Conservation (phyloP, 2,329 filamentous ascomycete species). For the Phoma herbarum region DNA sequence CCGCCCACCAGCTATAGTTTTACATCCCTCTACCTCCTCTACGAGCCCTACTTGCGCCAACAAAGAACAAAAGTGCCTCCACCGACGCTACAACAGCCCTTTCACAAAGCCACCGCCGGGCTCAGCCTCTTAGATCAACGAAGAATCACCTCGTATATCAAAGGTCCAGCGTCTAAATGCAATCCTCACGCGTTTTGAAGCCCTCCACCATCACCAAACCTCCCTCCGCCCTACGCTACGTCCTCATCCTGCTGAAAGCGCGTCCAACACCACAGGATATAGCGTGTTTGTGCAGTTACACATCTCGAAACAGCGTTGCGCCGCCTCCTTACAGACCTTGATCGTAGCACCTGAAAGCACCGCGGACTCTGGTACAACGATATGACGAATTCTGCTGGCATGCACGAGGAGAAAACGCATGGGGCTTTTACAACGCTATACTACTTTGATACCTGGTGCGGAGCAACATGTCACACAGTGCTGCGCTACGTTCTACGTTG, state of each 20-base stretch:
- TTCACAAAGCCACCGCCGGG: not conserved
- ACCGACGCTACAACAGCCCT: not conserved
- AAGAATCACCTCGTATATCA: not conserved
- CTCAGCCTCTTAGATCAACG: not conserved
- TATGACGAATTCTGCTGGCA: not conserved
- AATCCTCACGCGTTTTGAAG: not conserved
- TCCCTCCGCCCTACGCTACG: slow-evolving; percentile 39
- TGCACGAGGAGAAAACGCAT: not conserved
- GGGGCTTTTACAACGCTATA: not conserved
- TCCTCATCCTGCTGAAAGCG: slow-evolving; percentile 42
- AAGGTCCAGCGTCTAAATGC: not conserved
- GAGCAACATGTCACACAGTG: not conserved
- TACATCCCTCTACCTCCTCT: not conserved
- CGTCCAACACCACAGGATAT: slow-evolving; percentile 27
- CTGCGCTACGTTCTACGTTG: slow-evolving; percentile 7
- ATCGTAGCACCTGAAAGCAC: not conserved
- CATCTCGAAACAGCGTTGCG: not conserved
- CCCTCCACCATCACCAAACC: slow-evolving; percentile 23
- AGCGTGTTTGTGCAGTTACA: slow-evolving; percentile 13
- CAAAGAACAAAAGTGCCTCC: not conserved
- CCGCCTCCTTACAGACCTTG: slow-evolving; percentile 15
- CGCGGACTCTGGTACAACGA: not conserved
- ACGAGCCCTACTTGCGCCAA: not conserved
- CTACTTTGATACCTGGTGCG: slow-evolving; percentile 8
- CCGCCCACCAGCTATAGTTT: not conserved